Base-by-base conservation (phyloP, 2,329 filamentous ascomycete genomes). In the Botrytis elliptica region DNA sequence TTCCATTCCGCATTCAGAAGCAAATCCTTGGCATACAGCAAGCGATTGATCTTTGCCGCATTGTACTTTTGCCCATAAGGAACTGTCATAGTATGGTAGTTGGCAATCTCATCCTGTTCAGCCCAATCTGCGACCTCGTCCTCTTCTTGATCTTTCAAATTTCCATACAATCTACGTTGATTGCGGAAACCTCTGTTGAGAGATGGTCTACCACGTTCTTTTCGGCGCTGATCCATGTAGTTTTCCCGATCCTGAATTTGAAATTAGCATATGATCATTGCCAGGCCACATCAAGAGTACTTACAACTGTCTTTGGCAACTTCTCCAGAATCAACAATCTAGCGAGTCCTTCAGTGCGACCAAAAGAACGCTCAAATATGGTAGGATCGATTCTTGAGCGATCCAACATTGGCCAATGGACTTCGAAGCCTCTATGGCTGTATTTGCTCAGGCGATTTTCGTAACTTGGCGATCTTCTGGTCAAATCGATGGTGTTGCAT, bases 1-100 rank as follows among this genome's bases (percentile, higher is more conserved):
- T 96, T 97, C 93, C 94, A 97, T 80, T 97, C 93, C 0, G 92
- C 92, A 78, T 97, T 96, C 29, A 97, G 87, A 12, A 97, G 85
- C 29, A 97, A 82, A 80, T 97, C 94, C 76, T 93, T 91, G 2
- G 91, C 93, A 79, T 93, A 97, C 63, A 94, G 88, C 0, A 97
- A 85, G 79, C 92, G 94, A 81, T 97, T 93, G 73, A 97, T 95
- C 78, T 90, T 90, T 79, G 89, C 90, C 22, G 91, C 90, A 71
- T 88, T 84, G 77, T 89, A 89, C 73, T 84, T 86, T 55, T 82
- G 81, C 25, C 91, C 91, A 75, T 92, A 94, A 0, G 90, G 91
- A 46, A 93, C 87, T 12, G 88, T 92, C 81, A 93, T 92, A 1
- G 91, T 93, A 79, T 96, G 90, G 77, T 97, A 97, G 79, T 92